A percentile compares a stretch with the other conserved stretches of the same genome.
Conservation (phyloP, 306 rosid genomes). For the Vachellia pachyceras region DNA sequence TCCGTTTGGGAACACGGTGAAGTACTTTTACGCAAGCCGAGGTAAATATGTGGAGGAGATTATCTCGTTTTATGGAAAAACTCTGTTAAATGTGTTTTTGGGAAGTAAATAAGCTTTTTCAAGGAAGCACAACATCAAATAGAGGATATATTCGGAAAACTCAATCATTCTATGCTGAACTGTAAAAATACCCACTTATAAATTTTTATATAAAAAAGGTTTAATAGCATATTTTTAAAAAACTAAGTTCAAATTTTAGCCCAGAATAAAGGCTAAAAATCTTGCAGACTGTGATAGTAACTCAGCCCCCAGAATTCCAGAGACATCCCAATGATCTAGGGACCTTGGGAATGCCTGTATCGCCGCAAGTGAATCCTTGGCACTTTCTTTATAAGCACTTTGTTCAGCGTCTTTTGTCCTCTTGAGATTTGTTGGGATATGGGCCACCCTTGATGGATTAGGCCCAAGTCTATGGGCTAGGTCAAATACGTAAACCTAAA, state of each 20-base stretch:
- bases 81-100: no score
- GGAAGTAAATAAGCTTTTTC: no score
- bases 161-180: background rate
- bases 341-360: conserved; percentile 47
- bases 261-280: conserved; percentile 16
- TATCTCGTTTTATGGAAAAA: no score
- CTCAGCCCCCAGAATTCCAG: conserved; percentile 65
- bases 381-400: conserved; percentile 51
- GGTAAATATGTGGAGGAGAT: no score
- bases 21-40: no score
- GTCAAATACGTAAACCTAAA: no score
- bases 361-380: conserved; percentile 50
- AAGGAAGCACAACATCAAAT: background rate
- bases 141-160: background rate
- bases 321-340: conserved; percentile 74
- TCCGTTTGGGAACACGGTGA: no score
- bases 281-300: conserved; percentile 79
- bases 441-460: no score
- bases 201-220: background rate
- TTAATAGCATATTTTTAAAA: background rate
- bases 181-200: background rate
- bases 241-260: background rate
- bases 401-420: conserved; percentile 55
- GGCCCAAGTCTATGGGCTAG: no score
- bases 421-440: no score